Percentiles rank a stretch among this genome's conserved stretches.
Conservation (phyloP, 768 basidiomycete species). For the Rhodotorula toruloides region DNA sequence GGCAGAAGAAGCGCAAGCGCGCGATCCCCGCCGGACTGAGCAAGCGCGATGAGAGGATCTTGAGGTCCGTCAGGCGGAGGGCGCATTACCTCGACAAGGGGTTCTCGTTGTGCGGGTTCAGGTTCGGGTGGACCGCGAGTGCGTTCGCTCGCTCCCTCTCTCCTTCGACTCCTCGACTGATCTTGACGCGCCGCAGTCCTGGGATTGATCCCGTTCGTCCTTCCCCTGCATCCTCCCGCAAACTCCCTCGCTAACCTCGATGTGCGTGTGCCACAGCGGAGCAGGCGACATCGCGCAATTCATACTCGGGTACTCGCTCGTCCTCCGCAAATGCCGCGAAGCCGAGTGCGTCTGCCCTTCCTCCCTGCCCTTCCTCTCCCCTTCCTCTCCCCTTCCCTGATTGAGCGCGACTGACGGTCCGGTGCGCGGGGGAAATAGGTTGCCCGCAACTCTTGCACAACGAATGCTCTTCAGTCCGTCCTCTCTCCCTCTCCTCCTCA, state of each 20-base stretch:
- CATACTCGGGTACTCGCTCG: slow-evolving; percentile 65
- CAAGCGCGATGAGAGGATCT: slow-evolving; percentile 64
- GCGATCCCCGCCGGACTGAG: slow-evolving; percentile 68
- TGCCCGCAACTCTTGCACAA: slow-evolving; percentile 52
- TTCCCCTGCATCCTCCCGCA: too few species aligned
- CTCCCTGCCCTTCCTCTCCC: slow-evolving; percentile 49
- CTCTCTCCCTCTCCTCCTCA: background rate
- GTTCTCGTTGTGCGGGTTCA: slow-evolving; percentile 69
- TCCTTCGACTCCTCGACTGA: background rate
- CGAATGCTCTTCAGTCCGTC: slow-evolving; percentile 61
- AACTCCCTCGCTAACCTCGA: too few species aligned
- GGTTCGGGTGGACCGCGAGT: slow-evolving; percentile 56
- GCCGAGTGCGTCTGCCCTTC: slow-evolving; percentile 51
- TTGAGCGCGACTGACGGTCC: background rate
- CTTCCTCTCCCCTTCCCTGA: background rate
- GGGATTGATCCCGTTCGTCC: slow-evolving; percentile 1
- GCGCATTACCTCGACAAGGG: slow-evolving; percentile 71
- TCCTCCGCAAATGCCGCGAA: slow-evolving; percentile 67
- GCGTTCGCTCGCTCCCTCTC: slow-evolving; percentile 8
- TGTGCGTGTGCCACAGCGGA: background rate
- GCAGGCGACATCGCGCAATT: slow-evolving; percentile 51
- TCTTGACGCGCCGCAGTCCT: too few species aligned
- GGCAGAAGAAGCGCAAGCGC: slow-evolving; percentile 19
- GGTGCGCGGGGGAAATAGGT: background rate
- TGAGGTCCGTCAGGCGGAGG: slow-evolving; percentile 48